Percentiles rank a stretch among this genome's conserved stretches.
These are phyloP conservation scores for Creolimax fragrantissima DNA, from an alignment of 78 protist species.

Conservation along the genomic window DNA sequence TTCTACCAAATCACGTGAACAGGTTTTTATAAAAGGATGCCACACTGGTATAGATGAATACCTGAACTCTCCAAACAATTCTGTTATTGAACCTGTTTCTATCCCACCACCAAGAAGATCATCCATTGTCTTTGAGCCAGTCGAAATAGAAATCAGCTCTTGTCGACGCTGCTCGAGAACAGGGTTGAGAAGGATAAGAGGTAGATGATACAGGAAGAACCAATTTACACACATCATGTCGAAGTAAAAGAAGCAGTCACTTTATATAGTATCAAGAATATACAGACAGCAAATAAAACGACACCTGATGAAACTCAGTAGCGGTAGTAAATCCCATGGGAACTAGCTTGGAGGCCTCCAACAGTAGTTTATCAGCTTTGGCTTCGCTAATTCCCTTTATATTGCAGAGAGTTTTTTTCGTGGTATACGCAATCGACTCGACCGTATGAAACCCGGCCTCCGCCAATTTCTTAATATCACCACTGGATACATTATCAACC, in stretches of 20 bases:
- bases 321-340: conserved; percentile 94
- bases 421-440: conserved; percentile 77
- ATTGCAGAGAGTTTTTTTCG: conserved; percentile 59
- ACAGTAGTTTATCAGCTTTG: conserved; percentile 91
- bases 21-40: too few species aligned
- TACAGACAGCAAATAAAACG: background rate
- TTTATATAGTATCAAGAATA: background rate
- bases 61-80: conserved; percentile 97
- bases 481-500: background rate
- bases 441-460: conserved; percentile 94
- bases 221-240: background rate
- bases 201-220: too few species aligned
- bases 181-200: background rate
- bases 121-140: conserved; percentile 93
- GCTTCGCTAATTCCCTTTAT: conserved; percentile 92
- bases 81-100: conserved; percentile 98
- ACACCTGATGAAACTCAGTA: conserved; percentile 61
- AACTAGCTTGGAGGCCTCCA: conserved; percentile 68
- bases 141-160: conserved; percentile 72
- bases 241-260: background rate
- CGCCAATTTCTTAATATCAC: conserved; percentile 51
- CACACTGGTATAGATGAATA: too few species aligned
- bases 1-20: too few species aligned
- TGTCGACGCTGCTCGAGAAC: background rate
- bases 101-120: conserved; percentile 81